Evolutionary conservation across 768 basidiomycete species (phyloP), one percentile per base, ranked within the genome.

Genomic region (Dentipellis fragilis): DNA sequence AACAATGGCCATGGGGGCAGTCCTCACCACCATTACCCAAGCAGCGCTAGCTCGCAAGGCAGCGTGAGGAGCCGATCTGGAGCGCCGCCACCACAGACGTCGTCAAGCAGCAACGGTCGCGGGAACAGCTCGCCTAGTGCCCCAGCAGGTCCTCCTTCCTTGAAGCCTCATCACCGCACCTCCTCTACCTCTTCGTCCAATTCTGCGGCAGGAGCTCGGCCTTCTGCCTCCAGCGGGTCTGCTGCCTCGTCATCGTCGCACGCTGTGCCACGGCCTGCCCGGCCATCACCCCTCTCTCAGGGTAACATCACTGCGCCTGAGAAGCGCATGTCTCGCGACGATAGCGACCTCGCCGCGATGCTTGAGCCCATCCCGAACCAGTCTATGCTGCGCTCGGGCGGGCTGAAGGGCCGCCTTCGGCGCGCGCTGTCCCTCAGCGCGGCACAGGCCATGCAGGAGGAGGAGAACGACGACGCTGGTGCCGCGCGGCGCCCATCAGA

Each of bases 321-420:
- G 67, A 81, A 84, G 63, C 81, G 87, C 52, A 85, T 87, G 79
- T 88, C 87, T 19, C 78, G 80, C 57, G 85, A 87, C 68, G 86
- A 89, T 63, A 84, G 80, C 56, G 85, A 87, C 69, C 72, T 86
- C 22, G 48, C 22, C 6, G 29, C 48, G 48, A 49, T 34, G 72
- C 65, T 70, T 22, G 75, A 73, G 55, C 70, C 68, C 38, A 57
- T 55, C 23, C 59, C 62, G 12, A 58, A 50, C 42, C 62, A 68
- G 1, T 68, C 74, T 17, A 75, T 75, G 63, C 67, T 74, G 46
- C 79, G 85, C 55, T 76, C 78, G 56, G 77, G 80, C 12, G 91
- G 91, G 0, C 74, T 94, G 60, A 93, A 91, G 66, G 84, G 81
- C 62, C 80, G 82, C 55, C 74, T 92, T 40, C 81, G 87, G 42